Evolutionary conservation across 345 rosid genomes (phyloP), one percentile per base, ranked within the genome.

Genomic region (Odontarrhena argentea): DNA sequence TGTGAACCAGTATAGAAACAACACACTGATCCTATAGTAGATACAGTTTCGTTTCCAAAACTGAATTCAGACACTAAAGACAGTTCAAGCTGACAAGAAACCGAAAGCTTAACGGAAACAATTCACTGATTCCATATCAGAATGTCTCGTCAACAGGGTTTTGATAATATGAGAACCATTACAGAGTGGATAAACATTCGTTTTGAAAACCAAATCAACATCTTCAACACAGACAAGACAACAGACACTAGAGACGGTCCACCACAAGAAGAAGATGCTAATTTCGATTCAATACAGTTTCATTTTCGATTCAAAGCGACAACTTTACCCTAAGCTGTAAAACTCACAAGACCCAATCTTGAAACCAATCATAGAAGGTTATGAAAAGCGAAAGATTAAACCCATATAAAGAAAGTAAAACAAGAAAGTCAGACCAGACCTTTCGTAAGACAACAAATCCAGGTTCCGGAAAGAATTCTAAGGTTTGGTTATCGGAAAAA

Each of bases 401-500:
- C 55, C 48, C 65, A 42, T 9, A 9, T 24, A 50, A 35, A 10
- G 18, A 10, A 28, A 11, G 1, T 12, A 8, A 24, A 40, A 58
- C 13, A 18, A 30, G 10, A 10, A 28, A 28, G 5, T 4, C 32
- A 28, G 32, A 28, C 32, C 26, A 36, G 63, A 73, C 77, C 77
- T 72, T 51, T 52, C 2, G 54, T 10, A 5, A 66, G 13, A 49
- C 34, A 25, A 36, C 48, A 9, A 73, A 35, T 48, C 58, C 18
- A 2, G 57, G 4, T 63, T 46, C 8, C 1, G 48, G 63, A 11
- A 37, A 38, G 67, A 52, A 45, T 60, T 60, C 68, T 52, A 60
- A 68, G 77, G 68, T 74, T 74, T 53, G 11, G 61, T 44, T n/a
- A 38, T 18, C 37, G 61, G 14, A 11, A 34, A 7, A 49, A 18